Base-by-base conservation (phyloP, 495 filamentous ascomycete species). In the Penicillium dipodomyicola region DNA sequence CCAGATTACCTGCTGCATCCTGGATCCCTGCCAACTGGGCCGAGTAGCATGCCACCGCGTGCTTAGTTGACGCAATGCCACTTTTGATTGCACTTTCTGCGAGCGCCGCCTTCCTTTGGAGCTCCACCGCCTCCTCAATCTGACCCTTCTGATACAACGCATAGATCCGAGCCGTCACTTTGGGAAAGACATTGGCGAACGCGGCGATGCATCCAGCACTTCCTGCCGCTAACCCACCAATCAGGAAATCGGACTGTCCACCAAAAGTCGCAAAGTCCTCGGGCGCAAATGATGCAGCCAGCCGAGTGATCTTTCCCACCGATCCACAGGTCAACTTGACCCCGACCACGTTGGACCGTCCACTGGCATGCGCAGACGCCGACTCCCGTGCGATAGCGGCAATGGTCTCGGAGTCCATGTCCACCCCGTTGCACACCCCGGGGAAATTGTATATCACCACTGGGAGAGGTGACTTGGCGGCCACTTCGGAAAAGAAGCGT, bases 11-110 rank as follows among this genome's bases (percentile, higher is more conserved):
- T 15, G 55, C 61, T 6, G 63, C 58, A 11, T 46, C 52, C 19
- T 48, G 30, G 14, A 72, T 64, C 5, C 68, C 70, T 15, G 64
- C 70, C 15, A 45, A 25, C 3, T 43, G 55, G 19, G 66, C 71
- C 1, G 62, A 63, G 42, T 64, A 74, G 22, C 56, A 59, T 1
- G 78, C 76, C 0, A 81, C 81, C 0, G 81, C 86, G 63, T 83
- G 84, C 68, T 88, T 89, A 14, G 83, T 86, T 0, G 77, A 75
- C 23, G 84, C 82, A 57, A 88, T 87, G 4, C 88, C 86, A 57
- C 91, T 83, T 65, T 92, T 94, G 49, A 86, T 87, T 5, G 84
- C 83, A 83, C 88, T 93, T 74, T 95, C 90, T 17, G 87, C 90
- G 52, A 84, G 71, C 14, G 89, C 86, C 7, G 92, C 80, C 42